Conservation (phyloP, 192 early-diverging fungal genomes). For the Phycomyces nitens region DNA sequence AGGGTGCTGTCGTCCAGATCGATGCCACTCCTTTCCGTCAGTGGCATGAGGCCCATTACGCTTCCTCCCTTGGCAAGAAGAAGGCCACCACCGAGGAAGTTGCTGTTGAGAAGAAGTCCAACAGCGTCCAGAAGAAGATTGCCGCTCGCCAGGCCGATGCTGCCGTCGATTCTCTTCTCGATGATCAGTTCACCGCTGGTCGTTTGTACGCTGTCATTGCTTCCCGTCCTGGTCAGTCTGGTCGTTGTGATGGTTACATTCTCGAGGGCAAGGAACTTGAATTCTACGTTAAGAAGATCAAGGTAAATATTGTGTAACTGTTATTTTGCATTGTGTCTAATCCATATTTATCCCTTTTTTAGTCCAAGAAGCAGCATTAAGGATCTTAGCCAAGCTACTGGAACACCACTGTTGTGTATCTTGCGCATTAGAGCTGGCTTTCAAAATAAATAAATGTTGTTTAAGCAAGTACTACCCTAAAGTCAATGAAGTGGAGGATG, state of each 20-base stretch:
- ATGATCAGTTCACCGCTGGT: slow-evolving; percentile 93
- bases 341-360: slow-evolving; percentile 7
- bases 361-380: slow-evolving; percentile 34
- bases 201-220: slow-evolving; percentile 90
- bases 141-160: slow-evolving; percentile 76
- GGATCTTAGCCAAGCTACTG: neutral
- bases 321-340: neutral
- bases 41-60: slow-evolving; percentile 99
- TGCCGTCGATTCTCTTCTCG: slow-evolving; percentile 83
- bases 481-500: neutral
- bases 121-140: slow-evolving; percentile 86
- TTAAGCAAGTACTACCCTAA: slow-evolving; percentile 1
- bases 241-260: slow-evolving; percentile 97
- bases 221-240: slow-evolving; percentile 97
- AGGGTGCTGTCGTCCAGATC: slow-evolving; percentile 95
- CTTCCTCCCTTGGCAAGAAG: slow-evolving; percentile 81
- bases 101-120: slow-evolving; percentile 81
- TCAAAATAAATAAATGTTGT: slow-evolving; percentile 1
- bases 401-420: neutral
- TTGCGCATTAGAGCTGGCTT: neutral
- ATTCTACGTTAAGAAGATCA: slow-evolving; percentile 92
- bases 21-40: slow-evolving; percentile 99
- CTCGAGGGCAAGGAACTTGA: slow-evolving; percentile 99
- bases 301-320: slow-evolving; percentile 48
- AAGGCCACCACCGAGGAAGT: slow-evolving; percentile 57